These are phyloP conservation scores for Zymoseptoria passerinii DNA, from an alignment of 2,329 filamentous ascomycete species.

Conservation along the genomic window DNA sequence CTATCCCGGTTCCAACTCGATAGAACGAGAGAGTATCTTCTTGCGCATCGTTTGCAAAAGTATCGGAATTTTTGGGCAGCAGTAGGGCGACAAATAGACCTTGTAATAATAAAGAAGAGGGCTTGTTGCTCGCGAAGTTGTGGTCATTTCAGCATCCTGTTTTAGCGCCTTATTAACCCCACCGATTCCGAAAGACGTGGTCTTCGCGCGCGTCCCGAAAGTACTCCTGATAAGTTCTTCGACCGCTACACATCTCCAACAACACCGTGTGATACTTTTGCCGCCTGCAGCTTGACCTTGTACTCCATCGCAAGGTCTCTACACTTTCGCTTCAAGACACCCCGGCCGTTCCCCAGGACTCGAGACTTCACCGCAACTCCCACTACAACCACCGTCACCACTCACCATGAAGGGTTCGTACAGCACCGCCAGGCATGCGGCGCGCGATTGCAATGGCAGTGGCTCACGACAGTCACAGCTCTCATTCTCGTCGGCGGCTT, in stretches of 20 bases:
- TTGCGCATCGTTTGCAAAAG: no score
- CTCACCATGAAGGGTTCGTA: slow-evolving; percentile 19
- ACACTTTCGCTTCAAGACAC: slow-evolving; percentile 8
- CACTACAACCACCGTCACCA: slow-evolving; percentile 7
- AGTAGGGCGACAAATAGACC: no score
- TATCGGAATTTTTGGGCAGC: no score
- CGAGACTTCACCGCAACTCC: slow-evolving; percentile 5
- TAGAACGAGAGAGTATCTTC: no score
- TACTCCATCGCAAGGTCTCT: slow-evolving; percentile 29
- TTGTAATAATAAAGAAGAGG: no score
- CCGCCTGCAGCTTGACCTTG: slow-evolving; percentile 18
- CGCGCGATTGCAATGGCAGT: slow-evolving; percentile 1
- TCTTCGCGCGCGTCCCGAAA: background rate
- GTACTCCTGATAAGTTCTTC: background rate
- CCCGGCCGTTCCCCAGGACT: background rate
- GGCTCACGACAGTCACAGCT: slow-evolving; percentile 47
- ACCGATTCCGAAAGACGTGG: background rate
- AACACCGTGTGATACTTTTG: background rate
- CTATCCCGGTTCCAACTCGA: no score
- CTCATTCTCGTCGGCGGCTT: slow-evolving; percentile 99
- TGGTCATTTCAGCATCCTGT: no score
- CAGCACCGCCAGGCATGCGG: background rate
- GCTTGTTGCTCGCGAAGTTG: no score
- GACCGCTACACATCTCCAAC: no score
- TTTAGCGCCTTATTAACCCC: no score